A percentile compares a stretch with the other conserved stretches of the same genome.
phyloP scores from a whole-genome alignment of 2,329 filamentous ascomycete genomes.

The Mycogone perniciosa region DNA sequence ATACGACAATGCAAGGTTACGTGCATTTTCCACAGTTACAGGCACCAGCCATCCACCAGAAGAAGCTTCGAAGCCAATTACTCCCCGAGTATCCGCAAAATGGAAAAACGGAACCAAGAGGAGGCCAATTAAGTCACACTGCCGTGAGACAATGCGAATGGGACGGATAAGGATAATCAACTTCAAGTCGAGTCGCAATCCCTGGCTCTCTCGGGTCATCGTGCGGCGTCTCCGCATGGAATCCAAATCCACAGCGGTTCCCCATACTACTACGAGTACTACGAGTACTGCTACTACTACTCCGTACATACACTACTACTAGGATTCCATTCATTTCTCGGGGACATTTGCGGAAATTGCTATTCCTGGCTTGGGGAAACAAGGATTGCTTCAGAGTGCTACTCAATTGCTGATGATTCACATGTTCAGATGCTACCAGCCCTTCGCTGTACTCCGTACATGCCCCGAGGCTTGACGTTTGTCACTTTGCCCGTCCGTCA shows the following conservation, averaged over 20 bases:
- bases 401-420: too few species aligned
- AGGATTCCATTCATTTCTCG: neutral
- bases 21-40: neutral
- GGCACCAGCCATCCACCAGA: neutral
- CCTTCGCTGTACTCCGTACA: neutral
- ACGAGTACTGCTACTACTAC: too few species aligned
- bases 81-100: too few species aligned
- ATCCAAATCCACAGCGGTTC: too few species aligned
- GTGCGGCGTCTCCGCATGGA: constrained; percentile 9
- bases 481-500: neutral
- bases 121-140: neutral
- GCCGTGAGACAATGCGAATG: too few species aligned
- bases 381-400: too few species aligned
- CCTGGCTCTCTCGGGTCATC: constrained; percentile 4
- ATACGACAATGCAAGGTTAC: constrained; percentile 7
- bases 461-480: neutral
- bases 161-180: neutral
- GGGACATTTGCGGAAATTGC: neutral
- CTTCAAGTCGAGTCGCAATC: neutral
- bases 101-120: too few species aligned
- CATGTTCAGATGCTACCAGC: neutral
- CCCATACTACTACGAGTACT: too few species aligned
- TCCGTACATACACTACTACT: too few species aligned
- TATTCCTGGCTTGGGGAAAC: too few species aligned
- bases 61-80: neutral